Conservation (phyloP, 139 green algal genomes). For the Asterochloris sp. region DNA sequence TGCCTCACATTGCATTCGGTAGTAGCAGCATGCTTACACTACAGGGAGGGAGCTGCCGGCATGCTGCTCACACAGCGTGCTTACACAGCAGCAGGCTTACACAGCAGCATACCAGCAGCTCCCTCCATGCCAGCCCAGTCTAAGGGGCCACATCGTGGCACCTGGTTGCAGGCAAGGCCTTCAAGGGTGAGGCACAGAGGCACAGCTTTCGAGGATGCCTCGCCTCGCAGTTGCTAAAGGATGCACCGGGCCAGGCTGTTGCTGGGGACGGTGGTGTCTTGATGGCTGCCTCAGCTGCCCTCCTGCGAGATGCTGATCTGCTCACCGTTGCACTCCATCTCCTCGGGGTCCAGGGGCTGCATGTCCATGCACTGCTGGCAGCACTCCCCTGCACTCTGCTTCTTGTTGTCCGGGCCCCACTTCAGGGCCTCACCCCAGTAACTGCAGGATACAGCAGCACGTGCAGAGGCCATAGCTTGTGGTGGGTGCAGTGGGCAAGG, state of each 20-base stretch:
- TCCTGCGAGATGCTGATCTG: background rate
- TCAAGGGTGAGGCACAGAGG: background rate
- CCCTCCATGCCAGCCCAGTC: background rate
- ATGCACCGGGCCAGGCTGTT: too few species aligned
- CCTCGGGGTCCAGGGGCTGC: conserved; percentile 36
- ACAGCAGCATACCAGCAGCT: conserved; percentile 4
- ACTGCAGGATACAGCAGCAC: conserved; percentile 34
- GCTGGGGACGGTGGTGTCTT: too few species aligned
- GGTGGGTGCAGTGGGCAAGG: background rate
- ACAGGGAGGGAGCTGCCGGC: too few species aligned
- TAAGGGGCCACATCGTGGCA: background rate
- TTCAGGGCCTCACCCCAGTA: conserved; percentile 77
- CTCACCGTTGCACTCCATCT: conserved; percentile 68
- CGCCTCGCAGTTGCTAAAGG: too few species aligned
- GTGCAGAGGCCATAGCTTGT: background rate
- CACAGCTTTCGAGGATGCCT: too few species aligned
- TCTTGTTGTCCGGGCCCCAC: conserved; percentile 52
- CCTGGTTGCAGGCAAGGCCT: background rate
- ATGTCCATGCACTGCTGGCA: conserved; percentile 50
- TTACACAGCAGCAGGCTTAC: background rate
- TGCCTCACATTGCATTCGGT: too few species aligned
- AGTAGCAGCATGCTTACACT: background rate
- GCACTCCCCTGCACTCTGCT: conserved; percentile 49
- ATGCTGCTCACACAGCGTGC: too few species aligned
- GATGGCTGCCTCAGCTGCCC: too few species aligned